A percentile compares a stretch with the other conserved stretches of the same genome.
phyloP scores from a whole-genome alignment of 352 stramenopile species.

The Phytopythium oedochilum region DNA sequence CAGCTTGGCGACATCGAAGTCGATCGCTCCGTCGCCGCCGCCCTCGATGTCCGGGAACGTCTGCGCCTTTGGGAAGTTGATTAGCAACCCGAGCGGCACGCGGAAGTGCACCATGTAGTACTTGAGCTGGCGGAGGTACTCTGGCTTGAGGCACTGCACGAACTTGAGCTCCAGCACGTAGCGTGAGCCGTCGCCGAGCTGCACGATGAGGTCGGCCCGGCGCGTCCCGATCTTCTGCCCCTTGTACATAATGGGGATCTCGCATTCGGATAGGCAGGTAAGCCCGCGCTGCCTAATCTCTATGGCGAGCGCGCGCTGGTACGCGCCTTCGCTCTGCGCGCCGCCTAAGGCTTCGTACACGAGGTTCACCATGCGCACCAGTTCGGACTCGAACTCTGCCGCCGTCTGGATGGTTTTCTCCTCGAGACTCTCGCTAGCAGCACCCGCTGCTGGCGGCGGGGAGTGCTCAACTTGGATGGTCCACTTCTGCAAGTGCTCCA shows the following conservation, averaged over 20 bases:
- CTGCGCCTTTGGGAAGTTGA: conserved; percentile 34
- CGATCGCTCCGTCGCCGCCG: background rate
- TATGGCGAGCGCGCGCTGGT: conserved; percentile 23
- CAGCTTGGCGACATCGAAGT: conserved; percentile 3
- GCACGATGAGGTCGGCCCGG: conserved; percentile 25
- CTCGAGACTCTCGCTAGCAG: background rate
- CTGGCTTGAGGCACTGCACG: conserved; percentile 11
- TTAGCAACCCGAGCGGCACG: conserved; percentile 26
- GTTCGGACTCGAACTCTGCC: conserved; percentile 3
- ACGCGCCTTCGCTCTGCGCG: conserved; percentile 32
- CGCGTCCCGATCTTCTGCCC: conserved; percentile 19
- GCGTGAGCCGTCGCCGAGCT: conserved; percentile 13
- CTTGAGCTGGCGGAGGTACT: conserved; percentile 29
- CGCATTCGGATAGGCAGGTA: conserved; percentile 17
- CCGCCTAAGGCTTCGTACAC: conserved; percentile 23
- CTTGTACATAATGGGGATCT: conserved; percentile 31
- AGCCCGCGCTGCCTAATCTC: conserved; percentile 23
- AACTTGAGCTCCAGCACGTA: conserved; percentile 38
- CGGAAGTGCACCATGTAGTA: conserved; percentile 37
- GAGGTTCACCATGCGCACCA: conserved; percentile 14
- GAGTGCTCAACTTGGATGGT: background rate
- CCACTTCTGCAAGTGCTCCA: conserved; percentile 1
- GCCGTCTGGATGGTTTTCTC: background rate
- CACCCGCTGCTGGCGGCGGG: background rate
- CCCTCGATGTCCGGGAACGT: conserved; percentile 19